phyloP scores from a whole-genome alignment of 2,329 filamentous ascomycete genomes.

The Ceratocystis huliohia region DNA sequence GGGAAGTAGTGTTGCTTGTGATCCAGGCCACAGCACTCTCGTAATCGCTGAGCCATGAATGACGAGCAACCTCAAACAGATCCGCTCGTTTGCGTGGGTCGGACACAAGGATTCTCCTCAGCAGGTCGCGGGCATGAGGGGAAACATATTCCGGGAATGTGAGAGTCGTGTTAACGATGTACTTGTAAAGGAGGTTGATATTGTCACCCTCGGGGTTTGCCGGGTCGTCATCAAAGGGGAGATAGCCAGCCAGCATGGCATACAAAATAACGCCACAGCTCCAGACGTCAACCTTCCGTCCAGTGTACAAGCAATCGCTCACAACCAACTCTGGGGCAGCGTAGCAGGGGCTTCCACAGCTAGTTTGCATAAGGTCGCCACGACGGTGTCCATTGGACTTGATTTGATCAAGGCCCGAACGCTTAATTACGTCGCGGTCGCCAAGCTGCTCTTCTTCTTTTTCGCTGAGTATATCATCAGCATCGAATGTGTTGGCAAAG shows the following conservation, averaged over 20 bases:
- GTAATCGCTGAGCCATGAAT: conserved; percentile 97
- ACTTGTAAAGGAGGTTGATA: conserved; percentile 97
- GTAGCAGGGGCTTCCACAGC: conserved; percentile 95
- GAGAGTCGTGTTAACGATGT: conserved; percentile 91
- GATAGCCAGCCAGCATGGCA: conserved; percentile 93
- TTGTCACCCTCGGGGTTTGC: conserved; percentile 98
- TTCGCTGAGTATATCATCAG: conserved; percentile 72
- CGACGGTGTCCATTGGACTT: conserved; percentile 63
- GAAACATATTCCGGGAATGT: conserved; percentile 99
- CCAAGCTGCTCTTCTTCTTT: conserved; percentile 79
- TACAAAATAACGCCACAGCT: conserved; percentile 98
- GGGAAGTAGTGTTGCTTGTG: conserved; percentile 83
- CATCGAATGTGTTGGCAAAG: conserved; percentile 94
- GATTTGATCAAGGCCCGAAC: conserved; percentile 68
- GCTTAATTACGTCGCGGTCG: conserved; percentile 80
- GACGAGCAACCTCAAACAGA: conserved; percentile 89
- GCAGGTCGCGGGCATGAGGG: conserved; percentile 82
- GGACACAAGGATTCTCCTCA: conserved; percentile 86
- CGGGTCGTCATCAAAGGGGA: conserved; percentile 95
- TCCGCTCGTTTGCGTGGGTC: conserved; percentile 91
- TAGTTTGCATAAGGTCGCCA: conserved; percentile 97
- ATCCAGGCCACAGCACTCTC: conserved; percentile 95
- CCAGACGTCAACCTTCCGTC: conserved; percentile 97
- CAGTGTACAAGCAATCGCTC: conserved; percentile 92
- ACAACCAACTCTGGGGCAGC: conserved; percentile 94